Evolutionary conservation across 106 monocot genomes (phyloP).

Genomic region (Platanthera guangdongensis): DNA sequence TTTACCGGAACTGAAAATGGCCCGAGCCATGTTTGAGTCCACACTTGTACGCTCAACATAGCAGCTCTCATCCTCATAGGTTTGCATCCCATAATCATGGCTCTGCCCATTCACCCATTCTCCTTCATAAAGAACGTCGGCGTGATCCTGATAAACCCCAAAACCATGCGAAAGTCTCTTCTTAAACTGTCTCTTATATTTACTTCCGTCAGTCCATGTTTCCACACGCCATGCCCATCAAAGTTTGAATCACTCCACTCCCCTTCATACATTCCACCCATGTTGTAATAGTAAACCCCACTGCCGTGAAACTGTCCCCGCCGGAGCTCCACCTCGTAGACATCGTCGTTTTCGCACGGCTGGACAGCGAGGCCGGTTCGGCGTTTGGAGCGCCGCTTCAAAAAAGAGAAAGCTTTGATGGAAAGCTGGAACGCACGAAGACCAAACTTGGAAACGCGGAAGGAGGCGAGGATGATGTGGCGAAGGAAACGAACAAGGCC

Average conservation of each 20-base stretch:
- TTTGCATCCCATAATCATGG: too few species aligned
- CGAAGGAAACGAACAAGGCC: background rate
- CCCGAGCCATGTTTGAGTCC: too few species aligned
- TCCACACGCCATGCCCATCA: conserved; percentile 15
- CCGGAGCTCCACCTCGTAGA: background rate
- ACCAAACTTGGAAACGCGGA: background rate
- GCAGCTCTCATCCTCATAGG: too few species aligned
- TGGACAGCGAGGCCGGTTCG: too few species aligned
- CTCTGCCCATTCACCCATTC: too few species aligned
- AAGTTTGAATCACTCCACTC: background rate
- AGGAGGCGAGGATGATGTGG: background rate
- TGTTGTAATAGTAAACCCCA: conserved; percentile 16
- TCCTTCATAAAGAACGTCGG: too few species aligned
- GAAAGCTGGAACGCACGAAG: background rate
- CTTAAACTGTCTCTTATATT: conserved; percentile 13
- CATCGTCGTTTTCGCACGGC: too few species aligned
- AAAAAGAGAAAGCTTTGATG: background rate
- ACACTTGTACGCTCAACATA: too few species aligned
- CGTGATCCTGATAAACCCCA: too few species aligned
- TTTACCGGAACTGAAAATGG: too few species aligned
- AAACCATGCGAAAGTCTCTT: conserved; percentile 15
- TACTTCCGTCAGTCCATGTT: conserved; percentile 21
- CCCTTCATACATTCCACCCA: conserved; percentile 21
- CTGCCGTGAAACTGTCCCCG: background rate
- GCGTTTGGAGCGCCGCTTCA: too few species aligned